Conservation (phyloP, 495 filamentous ascomycete genomes). For the Penicillium paxilli region DNA sequence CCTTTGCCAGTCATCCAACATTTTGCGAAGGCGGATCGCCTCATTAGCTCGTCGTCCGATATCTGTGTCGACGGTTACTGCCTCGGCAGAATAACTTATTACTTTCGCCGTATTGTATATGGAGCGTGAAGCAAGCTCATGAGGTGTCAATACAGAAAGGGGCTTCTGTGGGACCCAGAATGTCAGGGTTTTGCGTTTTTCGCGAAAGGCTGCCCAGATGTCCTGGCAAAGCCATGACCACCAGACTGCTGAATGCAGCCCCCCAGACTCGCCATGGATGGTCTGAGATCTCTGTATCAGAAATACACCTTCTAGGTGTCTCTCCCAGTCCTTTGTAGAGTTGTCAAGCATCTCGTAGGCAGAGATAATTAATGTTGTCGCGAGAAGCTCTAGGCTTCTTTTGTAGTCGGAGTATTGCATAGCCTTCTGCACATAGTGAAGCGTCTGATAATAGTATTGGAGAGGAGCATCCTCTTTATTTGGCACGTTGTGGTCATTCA, state of each 20-base stretch:
- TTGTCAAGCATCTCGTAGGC: slow-evolving; percentile 32
- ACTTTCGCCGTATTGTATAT: slow-evolving; percentile 20
- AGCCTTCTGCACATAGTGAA: slow-evolving; percentile 27
- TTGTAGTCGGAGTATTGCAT: slow-evolving; percentile 25
- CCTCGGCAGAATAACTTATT: slow-evolving; percentile 12
- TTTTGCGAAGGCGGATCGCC: slow-evolving; percentile 12
- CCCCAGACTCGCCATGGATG: slow-evolving; percentile 27
- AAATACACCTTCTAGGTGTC: slow-evolving; percentile 30
- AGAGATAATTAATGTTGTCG: slow-evolving; percentile 26
- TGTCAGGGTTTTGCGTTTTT: slow-evolving; percentile 25
- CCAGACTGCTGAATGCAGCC: slow-evolving; percentile 30
- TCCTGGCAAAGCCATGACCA: slow-evolving; percentile 35
- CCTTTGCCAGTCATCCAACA: slow-evolving; percentile 24
- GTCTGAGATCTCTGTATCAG: slow-evolving; percentile 28
- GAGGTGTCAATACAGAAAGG: slow-evolving; percentile 10
- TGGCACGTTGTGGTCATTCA: neutral
- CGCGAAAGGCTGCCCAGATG: slow-evolving; percentile 29
- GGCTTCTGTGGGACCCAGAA: slow-evolving; percentile 24
- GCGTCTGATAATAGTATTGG: slow-evolving; percentile 31
- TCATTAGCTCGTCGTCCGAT: slow-evolving; percentile 7
- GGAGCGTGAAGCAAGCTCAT: slow-evolving; percentile 12
- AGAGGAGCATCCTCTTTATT: slow-evolving; percentile 13
- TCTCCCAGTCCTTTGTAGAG: slow-evolving; percentile 28
- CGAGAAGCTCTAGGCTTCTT: slow-evolving; percentile 23
- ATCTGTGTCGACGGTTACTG: neutral